Conservation (phyloP, 495 filamentous ascomycete genomes). For the Hyaloscypha hepaticicola region DNA sequence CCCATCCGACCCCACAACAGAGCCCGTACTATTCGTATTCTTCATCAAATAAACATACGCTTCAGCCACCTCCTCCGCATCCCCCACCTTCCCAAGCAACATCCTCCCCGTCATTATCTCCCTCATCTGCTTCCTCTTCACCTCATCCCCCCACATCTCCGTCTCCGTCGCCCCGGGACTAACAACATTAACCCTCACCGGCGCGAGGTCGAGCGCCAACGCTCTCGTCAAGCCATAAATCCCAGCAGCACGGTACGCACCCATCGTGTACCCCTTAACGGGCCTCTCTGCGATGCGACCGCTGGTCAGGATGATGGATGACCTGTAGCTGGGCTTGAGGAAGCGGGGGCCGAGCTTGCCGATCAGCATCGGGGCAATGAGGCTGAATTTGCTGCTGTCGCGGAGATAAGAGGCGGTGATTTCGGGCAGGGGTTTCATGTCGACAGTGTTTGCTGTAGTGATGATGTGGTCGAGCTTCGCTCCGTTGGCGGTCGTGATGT, state of each 20-base stretch:
- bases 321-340: conserved; percentile 37
- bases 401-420: conserved; percentile 40
- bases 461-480: conserved; percentile 56
- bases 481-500: conserved; percentile 29
- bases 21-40: conserved; percentile 52
- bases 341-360: conserved; percentile 48
- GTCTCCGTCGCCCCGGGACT: conserved; percentile 56
- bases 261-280: conserved; percentile 43
- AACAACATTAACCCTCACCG: conserved; percentile 60
- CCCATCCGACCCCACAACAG: conserved; percentile 6
- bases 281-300: conserved; percentile 50
- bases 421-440: conserved; percentile 37
- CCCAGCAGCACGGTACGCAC: conserved; percentile 37
- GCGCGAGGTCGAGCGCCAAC: conserved; percentile 56
- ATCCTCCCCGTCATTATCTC: conserved; percentile 36
- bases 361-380: conserved; percentile 50
- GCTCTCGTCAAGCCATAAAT: conserved; percentile 43
- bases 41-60: conserved; percentile 63
- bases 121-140: conserved; percentile 10
- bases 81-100: conserved; percentile 46
- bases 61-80: conserved; percentile 59
- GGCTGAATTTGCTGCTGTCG: conserved; percentile 44
- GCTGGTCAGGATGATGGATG: conserved; percentile 54
- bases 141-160: conserved; percentile 40
- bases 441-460: conserved; percentile 53